These are phyloP conservation scores for Ramaria rubella DNA, from an alignment of 768 basidiomycete species.

Conservation along the genomic window DNA sequence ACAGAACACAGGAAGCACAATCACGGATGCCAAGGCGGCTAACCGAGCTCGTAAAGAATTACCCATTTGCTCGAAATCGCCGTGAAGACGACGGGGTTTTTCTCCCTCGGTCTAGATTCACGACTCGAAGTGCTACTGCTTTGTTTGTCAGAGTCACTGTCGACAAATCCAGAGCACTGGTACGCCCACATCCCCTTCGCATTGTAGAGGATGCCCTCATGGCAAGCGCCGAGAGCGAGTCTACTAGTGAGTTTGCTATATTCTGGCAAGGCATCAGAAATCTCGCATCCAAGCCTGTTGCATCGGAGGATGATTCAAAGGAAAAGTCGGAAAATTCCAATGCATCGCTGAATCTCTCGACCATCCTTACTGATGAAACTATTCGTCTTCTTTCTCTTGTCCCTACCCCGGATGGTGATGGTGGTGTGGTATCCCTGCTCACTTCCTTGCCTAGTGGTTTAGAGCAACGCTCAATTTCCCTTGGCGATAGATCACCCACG, in stretches of 20 bases:
- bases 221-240: slow-evolving; percentile 24
- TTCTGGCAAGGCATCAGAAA: slow-evolving; percentile 54
- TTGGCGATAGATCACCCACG: not conserved
- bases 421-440: not conserved
- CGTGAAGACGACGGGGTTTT: slow-evolving; percentile 34
- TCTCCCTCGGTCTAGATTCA: slow-evolving; percentile 58
- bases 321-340: slow-evolving; percentile 13
- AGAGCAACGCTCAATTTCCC: not conserved
- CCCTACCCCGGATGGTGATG: not conserved
- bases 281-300: slow-evolving; percentile 29
- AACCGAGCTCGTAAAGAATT: slow-evolving; percentile 59
- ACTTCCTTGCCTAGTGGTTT: not conserved
- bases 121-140: slow-evolving; percentile 57
- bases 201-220: slow-evolving; percentile 61
- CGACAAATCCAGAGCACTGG: slow-evolving; percentile 32
- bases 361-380: slow-evolving; percentile 66
- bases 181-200: slow-evolving; percentile 42
- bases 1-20: slow-evolving; percentile 26
- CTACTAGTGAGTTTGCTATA: slow-evolving; percentile 29
- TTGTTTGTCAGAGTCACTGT: slow-evolving; percentile 63
- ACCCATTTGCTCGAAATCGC: slow-evolving; percentile 44
- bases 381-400: slow-evolving; percentile 37
- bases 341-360: slow-evolving; percentile 35
- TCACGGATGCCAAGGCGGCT: slow-evolving; percentile 63
- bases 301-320: slow-evolving; percentile 22